Conservation (phyloP, 768 basidiomycete species). For the Termitomyces sp. region DNA sequence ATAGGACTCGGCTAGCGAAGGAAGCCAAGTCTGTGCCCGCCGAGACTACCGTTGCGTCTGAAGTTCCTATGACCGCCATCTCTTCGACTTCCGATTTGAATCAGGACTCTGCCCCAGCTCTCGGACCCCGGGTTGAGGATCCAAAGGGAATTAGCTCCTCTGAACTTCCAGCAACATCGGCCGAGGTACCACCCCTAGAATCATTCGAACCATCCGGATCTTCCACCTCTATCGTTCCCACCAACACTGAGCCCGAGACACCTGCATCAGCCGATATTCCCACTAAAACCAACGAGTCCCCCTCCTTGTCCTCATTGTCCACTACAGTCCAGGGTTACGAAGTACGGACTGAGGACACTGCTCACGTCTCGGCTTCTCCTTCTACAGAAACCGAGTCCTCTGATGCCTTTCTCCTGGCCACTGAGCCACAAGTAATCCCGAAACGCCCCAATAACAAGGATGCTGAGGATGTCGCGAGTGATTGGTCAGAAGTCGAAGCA, state of each 20-base stretch:
- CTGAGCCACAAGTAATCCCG: constrained; percentile 3
- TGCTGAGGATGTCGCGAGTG: constrained; percentile 29
- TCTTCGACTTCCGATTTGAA: background rate
- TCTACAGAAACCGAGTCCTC: constrained; percentile 8
- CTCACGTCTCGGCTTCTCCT: background rate
- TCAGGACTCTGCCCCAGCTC: background rate
- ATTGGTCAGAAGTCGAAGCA: constrained; percentile 43
- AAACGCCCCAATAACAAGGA: constrained; percentile 15
- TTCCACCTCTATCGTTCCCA: background rate
- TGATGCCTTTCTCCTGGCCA: constrained; percentile 27
- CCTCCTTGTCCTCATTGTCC: constrained; percentile 13
- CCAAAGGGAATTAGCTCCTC: background rate
- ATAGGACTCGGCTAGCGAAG: constrained; percentile 26
- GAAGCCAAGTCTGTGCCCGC: constrained; percentile 17
- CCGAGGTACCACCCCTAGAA: background rate
- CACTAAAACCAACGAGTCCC: background rate
- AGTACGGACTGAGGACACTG: background rate
- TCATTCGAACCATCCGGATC: background rate
- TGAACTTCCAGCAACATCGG: background rate
- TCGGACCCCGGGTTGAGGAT: background rate
- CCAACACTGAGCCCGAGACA: background rate
- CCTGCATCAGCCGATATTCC: background rate
- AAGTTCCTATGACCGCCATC: background rate
- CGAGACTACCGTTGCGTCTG: constrained; percentile 1
- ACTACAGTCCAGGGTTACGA: constrained; percentile 20